Evolutionary conservation across 495 filamentous ascomycete species (phyloP), one percentile per base, ranked within the genome.

Genomic region (Bombardia bombarda): DNA sequence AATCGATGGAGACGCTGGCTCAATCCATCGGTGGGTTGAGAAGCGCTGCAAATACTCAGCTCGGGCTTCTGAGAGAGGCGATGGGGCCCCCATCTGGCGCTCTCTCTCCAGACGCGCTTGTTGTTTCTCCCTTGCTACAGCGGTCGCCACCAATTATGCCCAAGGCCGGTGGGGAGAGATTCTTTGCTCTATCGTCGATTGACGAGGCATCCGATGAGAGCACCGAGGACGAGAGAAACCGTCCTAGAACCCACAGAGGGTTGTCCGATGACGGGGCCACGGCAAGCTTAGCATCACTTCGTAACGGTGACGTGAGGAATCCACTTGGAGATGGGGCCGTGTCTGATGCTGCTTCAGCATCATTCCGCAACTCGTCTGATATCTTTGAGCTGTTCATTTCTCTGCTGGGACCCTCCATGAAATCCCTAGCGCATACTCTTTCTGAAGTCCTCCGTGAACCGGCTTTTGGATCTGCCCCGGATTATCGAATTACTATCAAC

Each of bases 401-500:
- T 12, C 79, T 90, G 48, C 65, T 98, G 26, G 92, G 92, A 0
- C 90, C 92, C 1, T 89, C 88, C 1, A 95, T 97, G 87, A 92
- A 93, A 59, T 95, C 90, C 0, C 71, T 98, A 23, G 88, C 88
- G 9, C 88, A 84, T 44, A 98, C 92, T 0, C 71, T 97, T 25
- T 84, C 84, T 25, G 82, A 90, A 46, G 87, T 94, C 18, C 79
- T 98, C 10, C 80, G 87, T 19, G 87, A 95, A 32, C 77, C 95
- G 1, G 87, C 90, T 0, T 95, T 89, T 61, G 77, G 78, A 4
- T 66, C 70, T 13, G 69, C 67, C 3, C 79, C 84, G 0, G 67
- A 80, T 18, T 80, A 81, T 35, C 64, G 60, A 17, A 85, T 97
- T 32, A 74, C 70, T 2, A 69, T 92, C 37, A 85, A 95, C 55